Conservation (phyloP, 805 yeast genomes). For the Starmerella davenportii region DNA sequence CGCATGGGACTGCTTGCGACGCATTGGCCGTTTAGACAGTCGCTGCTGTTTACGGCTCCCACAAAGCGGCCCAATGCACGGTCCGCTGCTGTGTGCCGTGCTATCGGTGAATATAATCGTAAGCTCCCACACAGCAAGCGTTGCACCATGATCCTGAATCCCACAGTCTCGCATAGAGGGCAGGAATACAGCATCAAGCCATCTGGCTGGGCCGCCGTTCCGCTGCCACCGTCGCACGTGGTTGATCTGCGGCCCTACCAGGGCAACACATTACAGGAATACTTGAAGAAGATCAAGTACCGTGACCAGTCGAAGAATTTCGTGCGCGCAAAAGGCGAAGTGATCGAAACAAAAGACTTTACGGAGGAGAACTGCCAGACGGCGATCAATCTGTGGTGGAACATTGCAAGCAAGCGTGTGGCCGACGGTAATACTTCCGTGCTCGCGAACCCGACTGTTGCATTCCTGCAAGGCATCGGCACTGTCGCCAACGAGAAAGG, state of each 20-base stretch:
- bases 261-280: constrained; percentile 23
- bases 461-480: constrained; percentile 23
- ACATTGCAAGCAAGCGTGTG: constrained; percentile 26
- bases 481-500: constrained; percentile 17
- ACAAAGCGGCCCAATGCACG: constrained; percentile 28
- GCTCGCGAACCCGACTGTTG: constrained; percentile 23
- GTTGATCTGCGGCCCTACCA: constrained; percentile 26
- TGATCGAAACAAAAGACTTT: constrained; percentile 24
- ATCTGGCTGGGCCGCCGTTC: constrained; percentile 25
- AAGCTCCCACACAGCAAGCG: constrained; percentile 18
- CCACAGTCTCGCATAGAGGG: constrained; percentile 23
- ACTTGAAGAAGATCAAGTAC: constrained; percentile 28
- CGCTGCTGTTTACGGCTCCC: constrained; percentile 26
- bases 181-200: constrained; percentile 24
- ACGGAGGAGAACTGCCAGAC: constrained; percentile 21
- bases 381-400: constrained; percentile 25
- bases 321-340: constrained; percentile 23
- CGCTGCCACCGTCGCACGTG: constrained; percentile 27
- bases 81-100: constrained; percentile 26
- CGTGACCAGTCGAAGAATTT: constrained; percentile 26
- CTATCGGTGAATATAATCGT: constrained; percentile 25
- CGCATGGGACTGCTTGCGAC: constrained; percentile 28
- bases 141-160: constrained; percentile 26
- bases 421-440: constrained; percentile 27
- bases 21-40: constrained; percentile 31